These are phyloP conservation scores for Aureobasidium lini DNA, from an alignment of 2,329 filamentous ascomycete genomes.

Conservation along the genomic window DNA sequence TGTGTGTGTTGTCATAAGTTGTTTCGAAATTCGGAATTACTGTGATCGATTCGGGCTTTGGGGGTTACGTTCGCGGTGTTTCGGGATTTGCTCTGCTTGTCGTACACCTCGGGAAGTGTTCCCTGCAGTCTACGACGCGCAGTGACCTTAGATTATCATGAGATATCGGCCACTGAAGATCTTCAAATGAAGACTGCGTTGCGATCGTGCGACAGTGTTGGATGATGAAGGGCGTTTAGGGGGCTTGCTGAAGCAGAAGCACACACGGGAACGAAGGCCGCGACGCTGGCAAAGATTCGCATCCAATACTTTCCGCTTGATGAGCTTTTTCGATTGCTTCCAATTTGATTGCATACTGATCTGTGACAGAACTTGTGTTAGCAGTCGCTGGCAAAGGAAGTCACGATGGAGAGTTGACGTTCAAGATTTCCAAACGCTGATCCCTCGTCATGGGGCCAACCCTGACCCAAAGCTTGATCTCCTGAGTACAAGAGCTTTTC, in stretches of 20 bases:
- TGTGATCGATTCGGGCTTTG: neutral
- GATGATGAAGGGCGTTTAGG: too few species aligned
- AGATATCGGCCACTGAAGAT: neutral
- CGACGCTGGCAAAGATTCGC: too few species aligned
- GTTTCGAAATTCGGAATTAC: neutral
- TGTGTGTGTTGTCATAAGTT: neutral
- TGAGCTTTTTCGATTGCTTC: too few species aligned
- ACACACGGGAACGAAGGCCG: too few species aligned
- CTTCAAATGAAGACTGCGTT: neutral
- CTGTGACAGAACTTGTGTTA: too few species aligned
- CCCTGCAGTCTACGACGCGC: neutral
- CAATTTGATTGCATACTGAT: too few species aligned
- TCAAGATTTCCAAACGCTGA: too few species aligned
- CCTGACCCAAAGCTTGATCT: neutral
- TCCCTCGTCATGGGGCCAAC: neutral
- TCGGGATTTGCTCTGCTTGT: conserved; percentile 1
- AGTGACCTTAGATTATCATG: neutral
- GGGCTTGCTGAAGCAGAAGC: too few species aligned
- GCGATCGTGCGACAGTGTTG: neutral
- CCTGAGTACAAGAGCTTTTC: too few species aligned
- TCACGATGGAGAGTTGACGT: neutral
- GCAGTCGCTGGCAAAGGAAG: neutral
- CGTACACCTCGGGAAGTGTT: neutral
- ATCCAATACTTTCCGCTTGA: too few species aligned
- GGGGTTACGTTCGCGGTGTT: neutral